Base-by-base conservation (phyloP, 164 flowering plant species). In the Malania oleifera region DNA sequence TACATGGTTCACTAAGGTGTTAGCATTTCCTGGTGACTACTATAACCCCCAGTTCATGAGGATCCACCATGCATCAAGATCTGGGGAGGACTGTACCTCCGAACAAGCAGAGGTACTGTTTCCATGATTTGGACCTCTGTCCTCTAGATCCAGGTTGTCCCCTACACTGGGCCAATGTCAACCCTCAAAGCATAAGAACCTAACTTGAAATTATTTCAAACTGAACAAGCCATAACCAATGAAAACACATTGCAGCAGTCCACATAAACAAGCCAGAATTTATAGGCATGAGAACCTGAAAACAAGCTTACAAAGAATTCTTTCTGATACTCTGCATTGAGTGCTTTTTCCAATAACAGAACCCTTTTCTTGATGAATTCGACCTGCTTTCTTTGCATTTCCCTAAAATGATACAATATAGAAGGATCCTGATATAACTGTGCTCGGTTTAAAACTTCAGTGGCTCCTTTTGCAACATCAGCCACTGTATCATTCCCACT, bases 311-410 rank as follows among this genome's bases (percentile, higher is more conserved):
- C 98, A 68, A 56, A 84, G 64, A 47, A 70, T 61, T 65, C 78
- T 64, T 83, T 85, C 66, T 82, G 86, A 67, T 75, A 79, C 71
- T 95, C 99, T 43, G 82, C 80, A 61, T 77, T 80, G 38, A 87
- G 80, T 41, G 74, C 96, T 68, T 87, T 95, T 68, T 95, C 97
- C 75, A 95, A 68, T 39, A 95, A 96, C 39, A 83, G 83, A 39
- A 91, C 97, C 65, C 99, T 76, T 66, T 87, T 95, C 71, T 91
- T 95, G 49, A 95, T 69, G 65, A 81, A 95, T 62, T 95, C 99
- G 53, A 91, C 97, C 65, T 80, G 84, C 60, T 89, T 79, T 77
- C 96, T 75, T 82, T 88, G 97, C 83, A 82, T 81, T 70, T 95
- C 97, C 65, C 95, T 77, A 46, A 74, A 85, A 64, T 82, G 83